These are phyloP conservation scores for Cyclaneusma minus DNA, from an alignment of 2,329 filamentous ascomycete genomes.

Conservation along the genomic window DNA sequence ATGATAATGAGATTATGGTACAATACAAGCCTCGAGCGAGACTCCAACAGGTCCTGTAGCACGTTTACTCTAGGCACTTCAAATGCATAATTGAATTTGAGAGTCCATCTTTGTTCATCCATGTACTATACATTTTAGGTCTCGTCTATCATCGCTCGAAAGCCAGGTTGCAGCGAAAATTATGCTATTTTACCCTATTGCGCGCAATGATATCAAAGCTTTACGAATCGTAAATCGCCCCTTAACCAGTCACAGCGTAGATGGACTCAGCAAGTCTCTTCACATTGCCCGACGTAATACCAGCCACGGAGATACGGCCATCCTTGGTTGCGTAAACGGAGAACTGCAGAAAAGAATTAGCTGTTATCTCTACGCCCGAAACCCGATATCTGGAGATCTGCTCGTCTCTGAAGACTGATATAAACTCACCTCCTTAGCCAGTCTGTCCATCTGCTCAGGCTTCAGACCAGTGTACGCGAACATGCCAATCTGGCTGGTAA, in stretches of 20 bases:
- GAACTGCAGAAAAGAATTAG: constrained; percentile 36
- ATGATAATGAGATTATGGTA: no score
- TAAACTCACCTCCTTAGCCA: constrained; percentile 63
- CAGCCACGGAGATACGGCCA: constrained; percentile 72
- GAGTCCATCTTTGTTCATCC: no score
- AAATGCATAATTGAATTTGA: no score
- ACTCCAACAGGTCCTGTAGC: no score
- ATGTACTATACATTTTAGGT: no score
- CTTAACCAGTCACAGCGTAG: constrained; percentile 63
- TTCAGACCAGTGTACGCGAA: constrained; percentile 95
- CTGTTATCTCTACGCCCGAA: constrained; percentile 1
- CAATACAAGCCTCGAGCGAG: no score
- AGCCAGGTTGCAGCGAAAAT: background rate
- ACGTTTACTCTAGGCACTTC: no score
- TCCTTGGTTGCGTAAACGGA: constrained; percentile 96
- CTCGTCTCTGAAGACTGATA: constrained; percentile 2
- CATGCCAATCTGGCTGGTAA: constrained; percentile 98
- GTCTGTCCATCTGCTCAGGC: constrained; percentile 75
- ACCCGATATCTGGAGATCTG: constrained; percentile 5
- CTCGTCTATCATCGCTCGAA: background rate
- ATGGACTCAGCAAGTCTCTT: constrained; percentile 70
- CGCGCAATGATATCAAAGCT: background rate
- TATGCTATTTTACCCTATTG: background rate
- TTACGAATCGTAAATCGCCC: background rate
- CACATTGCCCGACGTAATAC: constrained; percentile 68